Conservation (phyloP, 768 basidiomycete species). For the Lentinula lateritia region DNA sequence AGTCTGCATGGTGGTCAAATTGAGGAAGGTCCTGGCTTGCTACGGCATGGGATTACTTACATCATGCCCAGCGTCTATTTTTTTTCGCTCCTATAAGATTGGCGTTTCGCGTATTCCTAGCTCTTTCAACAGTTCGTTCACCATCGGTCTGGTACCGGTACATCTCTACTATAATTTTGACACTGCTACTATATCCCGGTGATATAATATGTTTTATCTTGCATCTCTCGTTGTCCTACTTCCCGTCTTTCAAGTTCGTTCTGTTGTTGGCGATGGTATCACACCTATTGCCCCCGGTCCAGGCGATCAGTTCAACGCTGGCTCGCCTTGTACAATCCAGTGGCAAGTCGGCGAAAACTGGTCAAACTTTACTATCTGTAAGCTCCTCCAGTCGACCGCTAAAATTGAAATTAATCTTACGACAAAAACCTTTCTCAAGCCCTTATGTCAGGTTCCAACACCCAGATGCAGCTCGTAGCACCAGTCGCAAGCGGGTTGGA, state of each 20-base stretch:
- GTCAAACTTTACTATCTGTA: slow-evolving; percentile 33
- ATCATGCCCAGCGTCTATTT: background rate
- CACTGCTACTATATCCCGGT: background rate
- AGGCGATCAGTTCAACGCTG: slow-evolving; percentile 26
- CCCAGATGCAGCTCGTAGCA: slow-evolving; percentile 26
- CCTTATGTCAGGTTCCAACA: slow-evolving; percentile 34
- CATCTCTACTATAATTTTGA: background rate
- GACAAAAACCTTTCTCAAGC: slow-evolving; percentile 13
- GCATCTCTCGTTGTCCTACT: slow-evolving; percentile 7
- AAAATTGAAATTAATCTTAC: background rate
- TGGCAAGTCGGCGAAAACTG: slow-evolving; percentile 26
- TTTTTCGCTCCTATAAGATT: background rate
- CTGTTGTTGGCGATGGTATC: slow-evolving; percentile 14
- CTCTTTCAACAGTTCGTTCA: background rate
- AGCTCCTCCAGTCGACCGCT: background rate
- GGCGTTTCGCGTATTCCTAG: background rate
- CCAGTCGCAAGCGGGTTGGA: slow-evolving; percentile 23
- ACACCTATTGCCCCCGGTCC: slow-evolving; percentile 32
- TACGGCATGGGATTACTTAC: background rate
- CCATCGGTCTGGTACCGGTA: slow-evolving; percentile 5
- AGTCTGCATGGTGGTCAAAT: slow-evolving; percentile 52
- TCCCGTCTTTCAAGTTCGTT: background rate
- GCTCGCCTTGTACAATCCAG: slow-evolving; percentile 25
- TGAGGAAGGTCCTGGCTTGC: background rate
- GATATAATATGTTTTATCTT: slow-evolving; percentile 3